A percentile compares a stretch with the other conserved stretches of the same genome.
Evolutionary conservation across 176 grass and related monocot species (phyloP).

Genomic region (Aegilops sharonensis): DNA sequence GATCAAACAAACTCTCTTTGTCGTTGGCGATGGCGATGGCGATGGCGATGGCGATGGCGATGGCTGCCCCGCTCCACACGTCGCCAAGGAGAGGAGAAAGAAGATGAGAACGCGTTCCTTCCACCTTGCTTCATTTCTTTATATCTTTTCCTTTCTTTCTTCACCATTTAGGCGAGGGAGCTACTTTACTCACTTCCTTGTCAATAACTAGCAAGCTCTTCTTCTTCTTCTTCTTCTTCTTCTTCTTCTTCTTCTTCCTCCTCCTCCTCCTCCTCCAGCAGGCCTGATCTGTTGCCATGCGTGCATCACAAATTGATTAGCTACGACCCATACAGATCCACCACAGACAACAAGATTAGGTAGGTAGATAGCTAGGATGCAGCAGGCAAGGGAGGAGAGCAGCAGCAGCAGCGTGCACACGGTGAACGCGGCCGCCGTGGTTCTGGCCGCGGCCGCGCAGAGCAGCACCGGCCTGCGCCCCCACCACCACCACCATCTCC

Average conservation of each 20-base stretch:
- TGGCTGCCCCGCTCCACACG: constrained; percentile 6
- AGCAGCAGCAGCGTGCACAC: constrained; percentile 38
- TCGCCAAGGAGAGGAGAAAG: not conserved
- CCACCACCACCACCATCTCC: not conserved
- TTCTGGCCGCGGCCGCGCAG: constrained; percentile 48
- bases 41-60: constrained; percentile 1
- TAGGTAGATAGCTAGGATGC: not conserved
- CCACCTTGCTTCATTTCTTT: not conserved
- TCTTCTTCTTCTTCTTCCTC: not conserved
- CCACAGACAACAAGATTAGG: too few species aligned
- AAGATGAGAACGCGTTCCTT: not conserved
- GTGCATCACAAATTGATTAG: not conserved
- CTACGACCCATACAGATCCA: too few species aligned
- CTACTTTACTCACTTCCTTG: too few species aligned
- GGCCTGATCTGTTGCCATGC: not conserved
- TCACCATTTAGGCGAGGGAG: too few species aligned
- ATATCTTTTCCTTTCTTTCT: too few species aligned
- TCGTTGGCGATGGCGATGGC: not conserved
- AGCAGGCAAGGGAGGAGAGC: not conserved
- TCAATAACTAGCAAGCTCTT: not conserved
- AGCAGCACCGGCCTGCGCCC: not conserved
- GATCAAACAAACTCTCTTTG: not conserved
- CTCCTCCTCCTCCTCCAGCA: not conserved
- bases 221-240: not conserved
- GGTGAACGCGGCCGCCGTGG: constrained; percentile 63